These are phyloP conservation scores for Coniochaeta sp. DNA, from an alignment of 2,329 filamentous ascomycete genomes.

Conservation along the genomic window DNA sequence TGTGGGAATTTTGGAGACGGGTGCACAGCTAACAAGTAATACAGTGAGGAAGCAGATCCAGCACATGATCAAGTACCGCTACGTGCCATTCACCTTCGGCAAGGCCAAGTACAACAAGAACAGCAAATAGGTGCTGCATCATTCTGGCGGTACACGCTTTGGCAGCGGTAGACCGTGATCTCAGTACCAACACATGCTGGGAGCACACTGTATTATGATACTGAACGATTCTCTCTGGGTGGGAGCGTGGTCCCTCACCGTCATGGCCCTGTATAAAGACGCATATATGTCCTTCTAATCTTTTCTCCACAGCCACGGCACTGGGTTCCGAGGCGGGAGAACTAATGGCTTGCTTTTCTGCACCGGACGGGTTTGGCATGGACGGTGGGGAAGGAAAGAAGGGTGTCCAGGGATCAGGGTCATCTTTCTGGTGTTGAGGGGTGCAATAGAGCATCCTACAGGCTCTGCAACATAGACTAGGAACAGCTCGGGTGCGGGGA, in stretches of 20 bases:
- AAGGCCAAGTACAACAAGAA: conserved; percentile 74
- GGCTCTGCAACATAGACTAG: neutral
- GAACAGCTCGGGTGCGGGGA: neutral
- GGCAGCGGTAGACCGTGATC: conserved; percentile 2
- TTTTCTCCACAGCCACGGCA: neutral
- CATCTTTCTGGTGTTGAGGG: neutral
- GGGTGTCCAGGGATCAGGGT: neutral
- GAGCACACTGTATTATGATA: conserved; percentile 5
- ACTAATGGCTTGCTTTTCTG: conserved; percentile 1
- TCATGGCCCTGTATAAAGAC: conserved; percentile 5
- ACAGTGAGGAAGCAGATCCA: conserved; percentile 98
- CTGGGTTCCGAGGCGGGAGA: neutral
- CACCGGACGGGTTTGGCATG: neutral
- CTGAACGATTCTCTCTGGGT: neutral
- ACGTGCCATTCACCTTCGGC: conserved; percentile 87
- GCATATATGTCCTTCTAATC: conserved; percentile 6
- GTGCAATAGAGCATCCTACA: neutral
- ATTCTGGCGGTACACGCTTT: too few species aligned
- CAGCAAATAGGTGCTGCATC: conserved; percentile 32
- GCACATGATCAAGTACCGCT: conserved; percentile 99
- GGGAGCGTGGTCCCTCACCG: neutral
- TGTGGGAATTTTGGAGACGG: too few species aligned
- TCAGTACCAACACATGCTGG: neutral
- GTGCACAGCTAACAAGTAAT: conserved; percentile 19
- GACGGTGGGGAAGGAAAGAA: neutral